These are phyloP conservation scores for Boletellus sp. DNA, from an alignment of 1,284 basidiomycete genomes.

Conservation along the genomic window DNA sequence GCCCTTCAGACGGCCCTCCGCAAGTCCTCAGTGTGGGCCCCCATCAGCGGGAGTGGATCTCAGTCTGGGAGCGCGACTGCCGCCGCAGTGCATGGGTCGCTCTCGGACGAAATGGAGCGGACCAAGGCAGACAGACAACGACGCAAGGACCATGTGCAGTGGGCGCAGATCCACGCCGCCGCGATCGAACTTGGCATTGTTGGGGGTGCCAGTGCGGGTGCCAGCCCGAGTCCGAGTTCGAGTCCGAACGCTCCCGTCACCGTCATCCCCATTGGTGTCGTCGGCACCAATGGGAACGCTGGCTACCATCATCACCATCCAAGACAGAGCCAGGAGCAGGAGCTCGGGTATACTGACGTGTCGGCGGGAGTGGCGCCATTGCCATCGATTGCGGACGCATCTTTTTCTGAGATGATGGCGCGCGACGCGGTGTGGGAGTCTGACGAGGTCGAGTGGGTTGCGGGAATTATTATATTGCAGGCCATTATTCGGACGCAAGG, in stretches of 20 bases:
- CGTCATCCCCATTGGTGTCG: neutral
- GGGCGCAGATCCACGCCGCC: conserved; percentile 58
- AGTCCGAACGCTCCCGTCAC: too few species aligned
- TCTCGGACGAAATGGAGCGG: conserved; percentile 55
- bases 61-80: neutral
- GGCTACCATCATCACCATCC: conserved; percentile 19
- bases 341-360: conserved; percentile 15
- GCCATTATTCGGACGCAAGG: conserved; percentile 49
- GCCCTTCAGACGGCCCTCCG: conserved; percentile 54
- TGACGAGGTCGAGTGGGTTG: conserved; percentile 63
- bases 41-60: neutral
- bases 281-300: conserved; percentile 5
- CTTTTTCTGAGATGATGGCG: conserved; percentile 53
- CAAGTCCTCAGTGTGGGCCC: conserved; percentile 49
- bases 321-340: conserved; percentile 4
- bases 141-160: conserved; percentile 55
- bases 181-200: conserved; percentile 51
- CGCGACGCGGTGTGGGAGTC: conserved; percentile 57
- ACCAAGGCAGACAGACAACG: conserved; percentile 54
- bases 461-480: conserved; percentile 51
- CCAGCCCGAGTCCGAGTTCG: too few species aligned
- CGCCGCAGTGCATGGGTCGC: conserved; percentile 14
- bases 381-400: neutral
- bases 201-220: neutral
- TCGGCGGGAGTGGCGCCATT: too few species aligned